Evolutionary conservation across 2,329 filamentous ascomycete species (phyloP).

Genomic region (Orbilia brochopaga): DNA sequence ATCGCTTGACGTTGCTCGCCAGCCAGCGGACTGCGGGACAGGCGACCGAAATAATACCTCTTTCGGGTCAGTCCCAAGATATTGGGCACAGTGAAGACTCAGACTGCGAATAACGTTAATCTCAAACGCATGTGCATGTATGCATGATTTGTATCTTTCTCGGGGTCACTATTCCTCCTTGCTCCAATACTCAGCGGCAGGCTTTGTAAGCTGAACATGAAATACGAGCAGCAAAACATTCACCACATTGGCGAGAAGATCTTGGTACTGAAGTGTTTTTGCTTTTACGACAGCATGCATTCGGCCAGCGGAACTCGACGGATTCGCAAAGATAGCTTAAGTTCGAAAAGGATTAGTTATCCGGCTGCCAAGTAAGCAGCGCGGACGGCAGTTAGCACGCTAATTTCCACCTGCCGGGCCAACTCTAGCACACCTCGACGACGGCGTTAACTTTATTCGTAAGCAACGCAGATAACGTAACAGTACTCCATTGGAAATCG

Average conservation of each 20-base stretch:
- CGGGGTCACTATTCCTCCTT: conserved; percentile 23
- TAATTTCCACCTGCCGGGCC: not conserved
- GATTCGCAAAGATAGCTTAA: conserved; percentile 10
- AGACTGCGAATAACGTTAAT: not conserved
- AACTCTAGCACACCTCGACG: not conserved
- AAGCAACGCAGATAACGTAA: conserved; percentile 20
- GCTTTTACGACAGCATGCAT: conserved; percentile 16
- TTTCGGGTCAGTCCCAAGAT: not conserved
- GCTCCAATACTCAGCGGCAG: conserved; percentile 31
- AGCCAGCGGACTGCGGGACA: conserved; percentile 17
- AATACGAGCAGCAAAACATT: conserved; percentile 3
- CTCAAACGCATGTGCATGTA: not conserved
- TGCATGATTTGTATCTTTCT: conserved; percentile 19
- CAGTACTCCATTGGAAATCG: conserved; percentile 31
- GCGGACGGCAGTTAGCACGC: not conserved
- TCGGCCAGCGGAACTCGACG: conserved; percentile 22
- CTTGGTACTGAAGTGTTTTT: conserved; percentile 20
- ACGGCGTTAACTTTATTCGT: conserved; percentile 17
- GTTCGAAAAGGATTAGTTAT: conserved; percentile 17
- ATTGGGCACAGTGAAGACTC: conserved; percentile 32
- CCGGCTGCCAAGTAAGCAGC: not conserved
- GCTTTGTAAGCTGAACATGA: conserved; percentile 29
- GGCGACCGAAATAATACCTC: not conserved
- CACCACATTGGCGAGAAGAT: not conserved
- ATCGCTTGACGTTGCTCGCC: conserved; percentile 13